Conservation (phyloP, 2,329 filamentous ascomycete species). For the Phyllosticta citribraziliensis region DNA sequence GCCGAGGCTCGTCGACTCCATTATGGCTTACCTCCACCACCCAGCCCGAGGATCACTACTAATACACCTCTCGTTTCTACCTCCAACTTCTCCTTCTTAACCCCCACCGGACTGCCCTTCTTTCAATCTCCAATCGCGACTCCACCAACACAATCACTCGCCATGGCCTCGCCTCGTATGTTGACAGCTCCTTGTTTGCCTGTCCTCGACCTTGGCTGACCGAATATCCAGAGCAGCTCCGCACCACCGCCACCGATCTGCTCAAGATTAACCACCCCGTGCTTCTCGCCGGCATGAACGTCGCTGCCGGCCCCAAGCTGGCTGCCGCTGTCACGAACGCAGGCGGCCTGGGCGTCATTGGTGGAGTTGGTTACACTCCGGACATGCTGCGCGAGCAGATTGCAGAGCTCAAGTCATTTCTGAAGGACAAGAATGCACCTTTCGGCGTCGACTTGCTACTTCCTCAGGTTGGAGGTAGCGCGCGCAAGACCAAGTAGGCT, state of each 20-base stretch:
- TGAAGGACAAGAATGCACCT: conserved; percentile 83
- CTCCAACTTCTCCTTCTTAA: background rate
- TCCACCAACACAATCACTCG: conserved; percentile 15
- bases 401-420: conserved; percentile 79
- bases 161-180: conserved; percentile 76
- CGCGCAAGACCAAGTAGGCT: conserved; percentile 80
- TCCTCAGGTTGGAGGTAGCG: conserved; percentile 87
- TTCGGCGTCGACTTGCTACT: conserved; percentile 92
- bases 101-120: background rate
- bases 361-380: conserved; percentile 89
- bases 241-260: conserved; percentile 86
- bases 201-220: background rate
- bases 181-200: conserved; percentile 14
- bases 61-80: conserved; percentile 1
- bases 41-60: conserved; percentile 11
- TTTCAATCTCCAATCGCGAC: background rate
- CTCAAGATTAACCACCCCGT: conserved; percentile 97
- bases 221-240: conserved; percentile 40
- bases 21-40: background rate
- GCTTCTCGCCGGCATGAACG: conserved; percentile 97
- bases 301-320: conserved; percentile 90
- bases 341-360: conserved; percentile 91
- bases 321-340: conserved; percentile 96
- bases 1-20: conserved; percentile 3
- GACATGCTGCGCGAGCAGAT: conserved; percentile 96